phyloP scores from a whole-genome alignment of 768 basidiomycete species.

The Pholiota microspora region DNA sequence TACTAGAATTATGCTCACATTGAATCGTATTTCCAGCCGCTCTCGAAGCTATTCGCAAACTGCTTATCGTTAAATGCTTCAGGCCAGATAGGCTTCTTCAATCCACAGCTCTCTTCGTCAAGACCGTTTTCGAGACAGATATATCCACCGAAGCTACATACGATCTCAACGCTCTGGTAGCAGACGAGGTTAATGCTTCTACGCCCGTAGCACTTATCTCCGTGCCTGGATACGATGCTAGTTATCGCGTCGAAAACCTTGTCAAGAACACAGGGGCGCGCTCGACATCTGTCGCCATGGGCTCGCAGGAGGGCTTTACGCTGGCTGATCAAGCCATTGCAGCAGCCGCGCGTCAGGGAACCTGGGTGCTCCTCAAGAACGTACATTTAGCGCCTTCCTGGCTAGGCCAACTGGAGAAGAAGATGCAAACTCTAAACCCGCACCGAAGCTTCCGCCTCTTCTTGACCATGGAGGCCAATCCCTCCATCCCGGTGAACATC shows the following conservation, averaged over 20 bases:
- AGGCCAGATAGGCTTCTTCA: constrained; percentile 90
- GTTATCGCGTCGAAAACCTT: constrained; percentile 89
- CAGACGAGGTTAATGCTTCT: constrained; percentile 72
- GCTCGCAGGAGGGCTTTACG: constrained; percentile 95
- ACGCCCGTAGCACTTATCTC: constrained; percentile 91
- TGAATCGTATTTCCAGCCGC: constrained; percentile 46
- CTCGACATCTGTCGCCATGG: constrained; percentile 94
- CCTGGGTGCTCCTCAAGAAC: constrained; percentile 97
- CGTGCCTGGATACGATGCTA: constrained; percentile 97
- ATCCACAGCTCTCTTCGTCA: constrained; percentile 74
- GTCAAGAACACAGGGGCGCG: constrained; percentile 74
- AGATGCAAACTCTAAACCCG: constrained; percentile 87
- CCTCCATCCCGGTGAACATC: constrained; percentile 93
- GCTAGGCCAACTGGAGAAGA: constrained; percentile 96
- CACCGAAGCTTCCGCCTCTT: constrained; percentile 93
- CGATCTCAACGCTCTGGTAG: constrained; percentile 76
- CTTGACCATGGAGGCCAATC: constrained; percentile 97
- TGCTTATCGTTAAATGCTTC: constrained; percentile 85
- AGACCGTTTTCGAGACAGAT: constrained; percentile 75
- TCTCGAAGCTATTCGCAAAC: constrained; percentile 68
- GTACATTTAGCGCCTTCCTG: constrained; percentile 95
- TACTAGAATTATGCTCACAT: neutral
- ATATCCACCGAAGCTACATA: constrained; percentile 72
- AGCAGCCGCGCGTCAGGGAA: constrained; percentile 86
- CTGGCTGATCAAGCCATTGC: constrained; percentile 96